A percentile compares a stretch with the other conserved stretches of the same genome.
Evolutionary conservation across 202 grass and related monocot genomes (phyloP).

Genomic region (Carex arenaria): DNA sequence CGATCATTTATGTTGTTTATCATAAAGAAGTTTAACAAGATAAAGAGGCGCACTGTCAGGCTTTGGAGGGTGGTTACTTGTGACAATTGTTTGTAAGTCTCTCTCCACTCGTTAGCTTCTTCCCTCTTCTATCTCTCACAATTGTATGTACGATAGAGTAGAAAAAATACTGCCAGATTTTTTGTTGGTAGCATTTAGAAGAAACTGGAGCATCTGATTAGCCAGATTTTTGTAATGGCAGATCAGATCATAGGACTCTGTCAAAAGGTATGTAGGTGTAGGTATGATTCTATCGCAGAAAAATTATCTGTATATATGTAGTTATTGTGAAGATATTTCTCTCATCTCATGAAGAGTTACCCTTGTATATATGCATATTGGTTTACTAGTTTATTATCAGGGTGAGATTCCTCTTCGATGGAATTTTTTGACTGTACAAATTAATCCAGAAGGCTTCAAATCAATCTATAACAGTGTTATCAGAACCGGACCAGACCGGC

Average conservation of each 20-base stretch:
- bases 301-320: background rate
- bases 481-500: too few relatives aligned
- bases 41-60: constrained; percentile 47
- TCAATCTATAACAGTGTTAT: background rate
- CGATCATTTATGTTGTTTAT: constrained; percentile 43
- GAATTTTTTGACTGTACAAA: background rate
- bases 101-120: background rate
- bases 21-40: constrained; percentile 46
- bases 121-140: background rate
- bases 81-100: constrained; percentile 33
- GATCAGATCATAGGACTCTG: background rate
- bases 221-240: constrained; percentile 15
- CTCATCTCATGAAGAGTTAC: background rate
- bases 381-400: background rate
- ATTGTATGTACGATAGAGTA: background rate
- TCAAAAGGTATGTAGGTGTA: background rate
- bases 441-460: background rate
- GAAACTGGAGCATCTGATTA: constrained; percentile 6
- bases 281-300: background rate
- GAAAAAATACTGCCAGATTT: background rate
- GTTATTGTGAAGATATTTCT: background rate
- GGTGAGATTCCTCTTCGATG: background rate
- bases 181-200: background rate
- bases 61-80: constrained; percentile 72
- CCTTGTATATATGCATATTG: background rate